phyloP scores from a whole-genome alignment of 805 yeast genomes.

The Saccharomycopsis malanga region DNA sequence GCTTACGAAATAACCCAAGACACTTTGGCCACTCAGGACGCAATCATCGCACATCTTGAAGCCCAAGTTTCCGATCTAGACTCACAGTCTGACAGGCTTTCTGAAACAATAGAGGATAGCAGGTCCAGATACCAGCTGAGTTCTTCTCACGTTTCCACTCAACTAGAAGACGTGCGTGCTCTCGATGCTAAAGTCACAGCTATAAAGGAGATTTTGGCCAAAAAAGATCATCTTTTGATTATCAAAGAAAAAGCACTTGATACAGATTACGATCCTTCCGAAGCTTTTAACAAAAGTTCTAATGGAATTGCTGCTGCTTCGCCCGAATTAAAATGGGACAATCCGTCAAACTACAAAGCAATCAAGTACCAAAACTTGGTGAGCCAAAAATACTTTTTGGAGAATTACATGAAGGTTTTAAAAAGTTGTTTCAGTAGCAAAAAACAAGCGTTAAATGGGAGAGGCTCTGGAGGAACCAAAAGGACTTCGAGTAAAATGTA shows the following conservation, averaged over 20 bases:
- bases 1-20: background rate
- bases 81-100: constrained; percentile 25
- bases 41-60: constrained; percentile 38
- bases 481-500: background rate
- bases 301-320: too few species aligned
- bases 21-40: background rate
- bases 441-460: background rate
- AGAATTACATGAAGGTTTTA: constrained; percentile 7
- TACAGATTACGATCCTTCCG: background rate
- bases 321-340: background rate
- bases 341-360: constrained; percentile 1
- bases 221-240: constrained; percentile 2
- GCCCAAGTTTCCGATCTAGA: constrained; percentile 42
- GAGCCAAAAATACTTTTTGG: constrained; percentile 8
- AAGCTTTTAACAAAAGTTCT: too few species aligned
- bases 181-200: constrained; percentile 10
- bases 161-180: constrained; percentile 7
- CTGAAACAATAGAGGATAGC: constrained; percentile 28
- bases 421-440: background rate
- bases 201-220: constrained; percentile 9
- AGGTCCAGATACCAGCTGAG: constrained; percentile 38
- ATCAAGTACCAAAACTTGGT: constrained; percentile 7
- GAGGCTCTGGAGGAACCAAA: background rate
- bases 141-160: constrained; percentile 26
- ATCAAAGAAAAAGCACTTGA: constrained; percentile 11